These are phyloP conservation scores for Nigrospora oryzae DNA, from an alignment of 2,329 filamentous ascomycete species.

Conservation along the genomic window DNA sequence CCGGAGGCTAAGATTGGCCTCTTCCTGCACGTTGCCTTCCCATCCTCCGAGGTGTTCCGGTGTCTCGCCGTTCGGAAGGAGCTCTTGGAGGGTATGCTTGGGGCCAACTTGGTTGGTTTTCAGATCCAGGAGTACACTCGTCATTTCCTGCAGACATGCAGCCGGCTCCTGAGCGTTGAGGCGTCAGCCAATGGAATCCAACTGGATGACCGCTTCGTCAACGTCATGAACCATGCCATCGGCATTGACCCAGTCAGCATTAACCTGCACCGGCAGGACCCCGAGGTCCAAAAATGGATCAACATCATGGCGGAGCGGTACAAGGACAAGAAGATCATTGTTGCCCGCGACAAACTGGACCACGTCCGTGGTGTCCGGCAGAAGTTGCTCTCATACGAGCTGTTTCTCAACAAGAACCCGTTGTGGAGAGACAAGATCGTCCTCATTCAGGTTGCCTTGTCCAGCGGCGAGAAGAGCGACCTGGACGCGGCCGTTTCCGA, in stretches of 20 bases:
- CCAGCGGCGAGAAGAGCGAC: slow-evolving; percentile 79
- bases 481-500: slow-evolving; percentile 83
- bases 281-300: slow-evolving; percentile 72
- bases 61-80: slow-evolving; percentile 82
- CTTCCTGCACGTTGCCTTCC: slow-evolving; percentile 91
- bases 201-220: slow-evolving; percentile 86
- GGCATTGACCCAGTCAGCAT: slow-evolving; percentile 82
- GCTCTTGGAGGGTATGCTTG: slow-evolving; percentile 84
- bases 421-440: slow-evolving; percentile 84
- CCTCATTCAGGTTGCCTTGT: slow-evolving; percentile 88
- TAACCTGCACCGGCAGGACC: slow-evolving; percentile 59
- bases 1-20: slow-evolving; percentile 94
- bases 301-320: slow-evolving; percentile 75
- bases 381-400: slow-evolving; percentile 84
- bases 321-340: slow-evolving; percentile 80
- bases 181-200: slow-evolving; percentile 82
- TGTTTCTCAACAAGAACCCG: slow-evolving; percentile 90
- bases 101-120: slow-evolving; percentile 86
- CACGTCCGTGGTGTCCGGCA: slow-evolving; percentile 86
- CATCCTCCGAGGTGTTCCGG: slow-evolving; percentile 91
- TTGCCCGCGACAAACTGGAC: slow-evolving; percentile 90
- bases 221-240: slow-evolving; percentile 78
- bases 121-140: slow-evolving; percentile 89
- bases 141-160: slow-evolving; percentile 94
- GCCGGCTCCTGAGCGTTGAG: slow-evolving; percentile 83